These are phyloP conservation scores for Obba rivulosa DNA, from an alignment of 768 basidiomycete genomes.

Conservation along the genomic window DNA sequence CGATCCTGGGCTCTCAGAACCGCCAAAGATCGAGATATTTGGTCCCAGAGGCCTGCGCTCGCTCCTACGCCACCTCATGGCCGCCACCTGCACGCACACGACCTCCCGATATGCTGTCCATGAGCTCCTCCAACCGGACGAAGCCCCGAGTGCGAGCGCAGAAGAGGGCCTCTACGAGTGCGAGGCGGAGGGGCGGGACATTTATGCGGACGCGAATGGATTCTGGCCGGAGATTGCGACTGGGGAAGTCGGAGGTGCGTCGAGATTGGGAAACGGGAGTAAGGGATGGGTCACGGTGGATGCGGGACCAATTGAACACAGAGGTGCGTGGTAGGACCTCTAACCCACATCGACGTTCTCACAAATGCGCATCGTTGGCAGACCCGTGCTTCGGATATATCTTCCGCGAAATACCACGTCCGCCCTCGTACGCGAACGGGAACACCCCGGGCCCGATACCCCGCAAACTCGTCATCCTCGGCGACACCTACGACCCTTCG, in stretches of 20 bases:
- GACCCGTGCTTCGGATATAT: slow-evolving; percentile 80
- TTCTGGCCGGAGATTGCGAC: slow-evolving; percentile 55
- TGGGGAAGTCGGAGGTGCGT: slow-evolving; percentile 31
- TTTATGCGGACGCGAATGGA: slow-evolving; percentile 49
- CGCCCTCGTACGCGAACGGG: slow-evolving; percentile 6
- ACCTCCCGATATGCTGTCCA: slow-evolving; percentile 69
- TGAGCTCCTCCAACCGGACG: slow-evolving; percentile 61
- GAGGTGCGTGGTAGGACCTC: slow-evolving; percentile 41
- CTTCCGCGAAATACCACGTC: slow-evolving; percentile 48
- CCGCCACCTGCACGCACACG: slow-evolving; percentile 58
- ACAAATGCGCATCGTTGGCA: slow-evolving; percentile 24
- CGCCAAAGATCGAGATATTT: slow-evolving; percentile 61
- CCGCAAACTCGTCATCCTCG: slow-evolving; percentile 70
- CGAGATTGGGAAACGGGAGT: background rate
- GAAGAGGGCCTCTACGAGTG: slow-evolving; percentile 48
- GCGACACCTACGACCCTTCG: slow-evolving; percentile 69
- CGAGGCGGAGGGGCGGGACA: slow-evolving; percentile 59
- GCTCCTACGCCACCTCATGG: slow-evolving; percentile 67
- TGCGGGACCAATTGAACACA: slow-evolving; percentile 72
- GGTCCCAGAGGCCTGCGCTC: slow-evolving; percentile 74
- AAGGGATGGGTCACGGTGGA: slow-evolving; percentile 41
- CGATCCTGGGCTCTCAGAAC: slow-evolving; percentile 2
- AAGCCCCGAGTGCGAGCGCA: slow-evolving; percentile 26
- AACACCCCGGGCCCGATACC: slow-evolving; percentile 16
- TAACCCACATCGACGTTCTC: background rate